Base-by-base conservation (phyloP, 192 early-diverging fungal genomes). In the Coemansia sp. region DNA sequence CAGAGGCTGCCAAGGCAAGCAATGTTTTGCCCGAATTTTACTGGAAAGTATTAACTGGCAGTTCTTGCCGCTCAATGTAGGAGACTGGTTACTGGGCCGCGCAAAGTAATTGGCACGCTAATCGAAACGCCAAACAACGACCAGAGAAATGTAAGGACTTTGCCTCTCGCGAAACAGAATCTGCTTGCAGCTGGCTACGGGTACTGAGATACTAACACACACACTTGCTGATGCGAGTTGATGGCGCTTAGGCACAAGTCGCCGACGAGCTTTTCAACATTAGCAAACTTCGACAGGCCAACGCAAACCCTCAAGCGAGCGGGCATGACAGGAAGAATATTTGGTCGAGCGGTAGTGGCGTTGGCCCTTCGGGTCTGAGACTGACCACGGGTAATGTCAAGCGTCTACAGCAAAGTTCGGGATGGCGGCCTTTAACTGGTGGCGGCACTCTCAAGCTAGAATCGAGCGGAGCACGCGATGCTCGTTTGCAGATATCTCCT, bases 121-220 rank as follows among this genome's bases (percentile, higher is more conserved):
- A 53, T 53, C 11, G 52, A 53, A 6, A 53, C 52, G 33, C 52
- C 52, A 34, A 53, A 32, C 18, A 53, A 53, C 52, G 33, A 53
- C 17, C 17, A 21, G 7, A 53, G 52, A 53, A 53, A 53, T 19
- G 52, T 53, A 53, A n/a, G 52, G 11, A n/a, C 14, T 29, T 17
- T 12, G 11, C 3, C 52, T 9, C 15, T 10, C 38, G 33, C 2
- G 6, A 5, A 8, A 14, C 42, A 43, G 4, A 19, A n/a, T 35
- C n/a, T 1, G 17, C 4, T 53, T n/a, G n/a, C 29, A 15, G 17
- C 17, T 18, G 32, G 29, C 33, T 53, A 46, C 24, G 21, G 10
- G 10, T 14, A 29, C 8, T n/a, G 26, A 26, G 14, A 14, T 15
- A 27, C 46, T 50, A 50, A 50, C 12, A 11, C 15, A 50, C 26